Base-by-base conservation (phyloP, 306 rosid species). In the Lupinus albus region DNA sequence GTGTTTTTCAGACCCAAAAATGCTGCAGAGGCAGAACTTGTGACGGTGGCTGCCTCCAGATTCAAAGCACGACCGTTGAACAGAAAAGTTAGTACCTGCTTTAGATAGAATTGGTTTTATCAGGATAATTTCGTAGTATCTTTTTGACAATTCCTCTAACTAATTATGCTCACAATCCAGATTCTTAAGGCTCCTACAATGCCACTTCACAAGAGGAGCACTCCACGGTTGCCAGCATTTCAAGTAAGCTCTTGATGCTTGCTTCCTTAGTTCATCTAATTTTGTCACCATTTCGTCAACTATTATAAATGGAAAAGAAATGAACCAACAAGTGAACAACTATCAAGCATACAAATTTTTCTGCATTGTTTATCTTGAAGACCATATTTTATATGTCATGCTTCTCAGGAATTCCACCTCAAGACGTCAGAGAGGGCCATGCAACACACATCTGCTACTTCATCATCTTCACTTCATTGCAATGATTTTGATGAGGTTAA, bases 51-150 rank as follows among this genome's bases (percentile, higher is more conserved):
- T 60, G 70, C 76, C 57, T 83, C 75, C 59, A 84, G 84, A 76
- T 88, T 94, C 76, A 90, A 83, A 88, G 97, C 99, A 45, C 96
- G 92, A 15, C 99, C 95, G 0, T 70, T 94, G 62, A 94, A 94
- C 80, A 83, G 84, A 90, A 94, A 94, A 85, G 99, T 94, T 44
- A 45, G 91, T 88, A 77, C 76, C 71, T 76, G 11, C 58, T 57
- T 52, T 69, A 45, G 42, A 36, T 64, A 47, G 10, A 67, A 35
- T 67, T 56, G 18, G 48, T 64, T 68, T 75, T 38, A n/a, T 62
- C 48, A 44, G 64, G 25, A 60, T 70, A 35, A 28, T 58, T 32
- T 72, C 57, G 32, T 11, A 30, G 71, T 18, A 30, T 36, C 36
- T 66, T 32, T 75, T 64, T 25, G 30, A 57, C 35, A 64, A 74